These are phyloP conservation scores for Juncus effusus DNA, from an alignment of 176 grass and related monocot genomes.

Conservation along the genomic window DNA sequence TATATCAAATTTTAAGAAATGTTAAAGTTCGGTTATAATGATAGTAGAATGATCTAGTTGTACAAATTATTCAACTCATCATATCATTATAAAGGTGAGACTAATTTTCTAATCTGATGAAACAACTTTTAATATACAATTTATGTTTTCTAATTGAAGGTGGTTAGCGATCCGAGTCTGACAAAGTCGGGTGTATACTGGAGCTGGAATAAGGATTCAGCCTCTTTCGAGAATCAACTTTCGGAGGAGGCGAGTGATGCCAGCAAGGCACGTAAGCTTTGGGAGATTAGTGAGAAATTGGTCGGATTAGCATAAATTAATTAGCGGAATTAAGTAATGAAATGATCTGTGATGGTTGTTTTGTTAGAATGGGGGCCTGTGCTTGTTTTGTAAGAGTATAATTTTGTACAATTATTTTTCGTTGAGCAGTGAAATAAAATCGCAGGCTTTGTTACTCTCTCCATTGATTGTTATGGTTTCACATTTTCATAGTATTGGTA, in stretches of 20 bases:
- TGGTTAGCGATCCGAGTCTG: slow-evolving; percentile 73
- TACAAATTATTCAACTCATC: too few relatives aligned
- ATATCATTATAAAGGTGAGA: too few relatives aligned
- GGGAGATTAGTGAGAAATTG: slow-evolving; percentile 88
- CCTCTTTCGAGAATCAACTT: slow-evolving; percentile 82
- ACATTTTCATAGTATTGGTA: too few relatives aligned
- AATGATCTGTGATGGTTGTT: slow-evolving; percentile 4
- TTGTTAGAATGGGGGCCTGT: not conserved
- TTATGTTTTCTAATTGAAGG: slow-evolving; percentile 25
- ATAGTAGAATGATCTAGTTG: too few relatives aligned
- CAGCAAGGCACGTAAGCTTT: slow-evolving; percentile 64
- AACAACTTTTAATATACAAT: not conserved
- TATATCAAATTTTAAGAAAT: too few relatives aligned
- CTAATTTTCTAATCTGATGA: too few relatives aligned
- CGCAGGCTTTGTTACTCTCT: slow-evolving; percentile 22
- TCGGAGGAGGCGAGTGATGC: slow-evolving; percentile 81
- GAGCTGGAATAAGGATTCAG: slow-evolving; percentile 98
- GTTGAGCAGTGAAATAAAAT: slow-evolving; percentile 39
- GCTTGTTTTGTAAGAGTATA: slow-evolving; percentile 9
- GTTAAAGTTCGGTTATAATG: too few relatives aligned
- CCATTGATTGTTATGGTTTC: too few relatives aligned
- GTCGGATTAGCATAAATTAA: slow-evolving; percentile 58
- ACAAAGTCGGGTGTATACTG: slow-evolving; percentile 95
- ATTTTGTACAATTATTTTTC: not conserved
- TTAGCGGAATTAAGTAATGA: not conserved